These are phyloP conservation scores for Macrocystidia cucumis DNA, from an alignment of 1,284 basidiomycete genomes.

Conservation along the genomic window DNA sequence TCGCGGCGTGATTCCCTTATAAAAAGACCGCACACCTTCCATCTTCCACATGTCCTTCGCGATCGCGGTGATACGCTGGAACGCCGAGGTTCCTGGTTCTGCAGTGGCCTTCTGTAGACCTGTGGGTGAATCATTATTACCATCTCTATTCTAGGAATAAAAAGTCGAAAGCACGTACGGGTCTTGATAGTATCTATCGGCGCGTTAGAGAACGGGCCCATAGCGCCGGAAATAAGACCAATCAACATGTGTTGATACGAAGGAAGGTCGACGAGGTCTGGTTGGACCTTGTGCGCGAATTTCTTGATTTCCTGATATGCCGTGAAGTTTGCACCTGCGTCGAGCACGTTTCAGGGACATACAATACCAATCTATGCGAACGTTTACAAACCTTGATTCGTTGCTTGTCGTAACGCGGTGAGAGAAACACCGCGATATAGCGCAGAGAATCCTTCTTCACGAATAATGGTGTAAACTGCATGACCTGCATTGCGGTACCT, in stretches of 20 bases:
- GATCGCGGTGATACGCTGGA: constrained; percentile 73
- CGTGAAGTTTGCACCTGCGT: constrained; percentile 90
- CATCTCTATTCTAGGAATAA: too few relatives aligned
- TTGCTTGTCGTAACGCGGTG: constrained; percentile 94
- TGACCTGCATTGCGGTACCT: constrained; percentile 96
- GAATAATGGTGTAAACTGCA: constrained; percentile 91
- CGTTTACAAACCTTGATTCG: constrained; percentile 80
- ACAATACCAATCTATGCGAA: neutral
- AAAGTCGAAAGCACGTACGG: constrained; percentile 36
- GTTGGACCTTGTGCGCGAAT: constrained; percentile 70
- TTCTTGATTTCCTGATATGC: constrained; percentile 97
- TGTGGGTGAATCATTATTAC: constrained; percentile 21
- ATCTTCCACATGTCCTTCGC: constrained; percentile 89
- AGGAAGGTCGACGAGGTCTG: constrained; percentile 70
- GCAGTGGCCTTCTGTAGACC: constrained; percentile 84
- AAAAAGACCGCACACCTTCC: constrained; percentile 89
- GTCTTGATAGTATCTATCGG: constrained; percentile 99
- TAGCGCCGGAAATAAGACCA: constrained; percentile 93
- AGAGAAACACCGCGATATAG: constrained; percentile 92
- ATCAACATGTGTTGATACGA: constrained; percentile 94
- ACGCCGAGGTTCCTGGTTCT: constrained; percentile 70
- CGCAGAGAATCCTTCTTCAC: constrained; percentile 84
- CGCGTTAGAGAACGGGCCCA: constrained; percentile 96
- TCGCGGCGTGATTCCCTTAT: constrained; percentile 96
- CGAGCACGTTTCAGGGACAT: constrained; percentile 1